These are phyloP conservation scores for Rhodotorula sp. DNA, from an alignment of 1,284 basidiomycete species.

Conservation along the genomic window DNA sequence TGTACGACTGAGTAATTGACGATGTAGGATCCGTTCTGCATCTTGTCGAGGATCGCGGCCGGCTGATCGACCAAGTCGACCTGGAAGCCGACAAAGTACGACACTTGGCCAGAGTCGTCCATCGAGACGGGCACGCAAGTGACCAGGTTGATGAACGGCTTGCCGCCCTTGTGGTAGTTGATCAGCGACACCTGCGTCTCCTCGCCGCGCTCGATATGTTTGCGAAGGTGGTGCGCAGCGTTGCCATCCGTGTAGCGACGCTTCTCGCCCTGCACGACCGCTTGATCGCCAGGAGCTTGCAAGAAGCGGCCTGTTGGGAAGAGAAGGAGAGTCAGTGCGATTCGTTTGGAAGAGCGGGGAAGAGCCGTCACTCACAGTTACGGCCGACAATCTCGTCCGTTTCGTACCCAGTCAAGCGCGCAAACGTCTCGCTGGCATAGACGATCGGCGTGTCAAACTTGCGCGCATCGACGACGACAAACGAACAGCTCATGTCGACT, in stretches of 20 bases:
- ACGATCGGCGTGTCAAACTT: constrained; percentile 79
- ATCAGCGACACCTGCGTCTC: constrained; percentile 84
- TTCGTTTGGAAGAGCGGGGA: constrained; percentile 52
- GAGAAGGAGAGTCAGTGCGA: constrained; percentile 59
- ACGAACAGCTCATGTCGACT: constrained; percentile 85
- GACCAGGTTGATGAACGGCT: constrained; percentile 59
- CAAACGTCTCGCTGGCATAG: constrained; percentile 80
- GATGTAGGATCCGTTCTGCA: constrained; percentile 49
- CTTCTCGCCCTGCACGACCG: constrained; percentile 56
- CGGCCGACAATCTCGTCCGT: constrained; percentile 51
- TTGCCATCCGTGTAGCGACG: constrained; percentile 67
- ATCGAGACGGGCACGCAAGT: constrained; percentile 58
- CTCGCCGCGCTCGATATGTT: constrained; percentile 65
- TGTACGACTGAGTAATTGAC: constrained; percentile 43
- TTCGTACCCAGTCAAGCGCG: constrained; percentile 74
- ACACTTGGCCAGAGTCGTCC: constrained; percentile 59
- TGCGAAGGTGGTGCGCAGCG: constrained; percentile 61
- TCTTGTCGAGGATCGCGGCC: constrained; percentile 71
- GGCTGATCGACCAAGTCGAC: constrained; percentile 80
- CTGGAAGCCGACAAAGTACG: constrained; percentile 83
- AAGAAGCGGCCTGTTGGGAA: constrained; percentile 62
- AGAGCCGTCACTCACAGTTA: constrained; percentile 17
- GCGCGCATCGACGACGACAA: constrained; percentile 79
- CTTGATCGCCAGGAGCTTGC: constrained; percentile 69
- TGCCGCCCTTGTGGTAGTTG: constrained; percentile 82